Evolutionary conservation across 2,329 filamentous ascomycete species (phyloP).

Genomic region (Colletotrichum sp.): DNA sequence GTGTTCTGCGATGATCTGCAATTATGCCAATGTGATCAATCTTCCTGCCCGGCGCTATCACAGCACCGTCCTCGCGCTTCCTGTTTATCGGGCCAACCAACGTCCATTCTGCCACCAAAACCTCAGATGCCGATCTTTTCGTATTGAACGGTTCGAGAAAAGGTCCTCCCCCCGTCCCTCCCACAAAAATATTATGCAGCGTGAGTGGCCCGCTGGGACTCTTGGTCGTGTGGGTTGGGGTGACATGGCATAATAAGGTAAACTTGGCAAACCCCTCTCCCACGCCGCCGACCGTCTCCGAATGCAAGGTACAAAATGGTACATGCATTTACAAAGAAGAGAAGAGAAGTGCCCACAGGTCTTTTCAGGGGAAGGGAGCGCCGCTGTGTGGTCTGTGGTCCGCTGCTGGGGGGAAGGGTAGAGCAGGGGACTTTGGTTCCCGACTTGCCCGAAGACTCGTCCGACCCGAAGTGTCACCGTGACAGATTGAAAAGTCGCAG

Average conservation of each 20-base stretch:
- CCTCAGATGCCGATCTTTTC: not conserved
- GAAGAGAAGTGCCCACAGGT: not conserved
- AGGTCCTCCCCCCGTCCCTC: not conserved
- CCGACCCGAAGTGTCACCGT: not conserved
- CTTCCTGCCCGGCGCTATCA: not conserved
- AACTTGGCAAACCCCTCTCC: not conserved
- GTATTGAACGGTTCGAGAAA: not conserved
- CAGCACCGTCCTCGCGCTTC: not conserved
- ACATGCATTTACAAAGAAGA: not conserved
- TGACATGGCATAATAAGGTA: not conserved
- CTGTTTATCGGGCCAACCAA: not conserved
- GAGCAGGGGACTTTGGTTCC: not conserved
- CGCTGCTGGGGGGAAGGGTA: not conserved
- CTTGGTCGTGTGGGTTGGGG: not conserved
- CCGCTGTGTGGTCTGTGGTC: not conserved
- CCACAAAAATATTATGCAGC: not conserved
- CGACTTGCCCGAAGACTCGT: not conserved
- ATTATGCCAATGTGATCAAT: not conserved
- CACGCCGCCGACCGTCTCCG: not conserved
- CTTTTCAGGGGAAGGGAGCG: not conserved
- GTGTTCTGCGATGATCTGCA: not conserved
- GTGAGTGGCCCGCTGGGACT: not conserved
- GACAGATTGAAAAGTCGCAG: not conserved
- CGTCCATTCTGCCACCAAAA: fast-evolving
- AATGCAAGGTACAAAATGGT: not conserved